A percentile compares a stretch with the other conserved stretches of the same genome.
Evolutionary conservation across 495 filamentous ascomycete genomes (phyloP).

Genomic region (Lepidopterella palustris): DNA sequence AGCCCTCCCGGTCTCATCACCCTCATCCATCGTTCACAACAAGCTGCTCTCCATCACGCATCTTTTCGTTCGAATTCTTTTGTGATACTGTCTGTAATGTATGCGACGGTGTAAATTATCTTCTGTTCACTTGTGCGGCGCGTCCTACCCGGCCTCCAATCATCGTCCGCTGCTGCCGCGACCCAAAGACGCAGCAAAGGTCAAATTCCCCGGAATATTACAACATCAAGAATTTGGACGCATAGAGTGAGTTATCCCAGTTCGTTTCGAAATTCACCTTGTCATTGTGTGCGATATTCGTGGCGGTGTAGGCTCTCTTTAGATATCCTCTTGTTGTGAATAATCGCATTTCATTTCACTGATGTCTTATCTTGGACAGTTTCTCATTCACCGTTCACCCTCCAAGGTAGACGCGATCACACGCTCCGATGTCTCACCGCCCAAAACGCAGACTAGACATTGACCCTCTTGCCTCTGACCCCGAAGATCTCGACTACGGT

Average conservation of each 20-base stretch:
- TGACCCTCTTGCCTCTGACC: conserved; percentile 77
- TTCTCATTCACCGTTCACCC: not conserved
- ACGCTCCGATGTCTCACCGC: conserved; percentile 43
- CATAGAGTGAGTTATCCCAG: not conserved
- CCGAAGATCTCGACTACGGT: conserved; percentile 72
- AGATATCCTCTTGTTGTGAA: not conserved
- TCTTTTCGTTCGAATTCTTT: not conserved
- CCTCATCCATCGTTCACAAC: not conserved
- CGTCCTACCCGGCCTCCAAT: not conserved
- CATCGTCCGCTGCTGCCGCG: not conserved
- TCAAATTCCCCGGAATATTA: not conserved
- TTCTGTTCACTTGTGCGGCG: not conserved
- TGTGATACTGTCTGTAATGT: not conserved
- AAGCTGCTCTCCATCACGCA: not conserved
- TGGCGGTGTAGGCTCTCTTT: not conserved
- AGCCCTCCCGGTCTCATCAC: not conserved
- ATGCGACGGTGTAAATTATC: not conserved
- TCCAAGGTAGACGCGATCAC: conserved; percentile 11
- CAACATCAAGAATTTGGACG: not conserved
- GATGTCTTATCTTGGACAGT: not conserved
- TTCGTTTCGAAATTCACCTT: not conserved
- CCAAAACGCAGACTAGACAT: conserved; percentile 66
- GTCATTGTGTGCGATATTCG: not conserved
- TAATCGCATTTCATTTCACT: not conserved
- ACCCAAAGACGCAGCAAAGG: not conserved